Percentiles rank a stretch among this genome's conserved stretches.
These are phyloP conservation scores for Monosporascus ibericus DNA, from an alignment of 2,329 filamentous ascomycete species.

Conservation along the genomic window DNA sequence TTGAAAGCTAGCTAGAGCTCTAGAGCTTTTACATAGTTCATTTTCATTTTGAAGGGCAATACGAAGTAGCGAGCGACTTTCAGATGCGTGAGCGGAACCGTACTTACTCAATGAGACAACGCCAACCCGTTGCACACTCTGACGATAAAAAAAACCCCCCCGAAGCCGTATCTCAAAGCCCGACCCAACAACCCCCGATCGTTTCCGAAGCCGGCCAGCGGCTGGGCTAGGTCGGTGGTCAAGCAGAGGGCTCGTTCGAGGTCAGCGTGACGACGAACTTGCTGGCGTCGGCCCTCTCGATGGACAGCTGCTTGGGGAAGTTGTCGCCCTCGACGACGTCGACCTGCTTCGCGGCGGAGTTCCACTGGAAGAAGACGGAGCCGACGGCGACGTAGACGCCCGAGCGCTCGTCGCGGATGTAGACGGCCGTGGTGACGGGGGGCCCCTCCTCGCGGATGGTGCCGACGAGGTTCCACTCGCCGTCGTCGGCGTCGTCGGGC, in stretches of 20 bases:
- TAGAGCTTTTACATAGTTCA: too few relatives aligned
- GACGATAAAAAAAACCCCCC: too few relatives aligned
- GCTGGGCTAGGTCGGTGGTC: too few relatives aligned
- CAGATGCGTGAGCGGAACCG: too few relatives aligned
- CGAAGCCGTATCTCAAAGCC: too few relatives aligned
- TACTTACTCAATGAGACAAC: too few relatives aligned
- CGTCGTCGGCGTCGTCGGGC: neutral
- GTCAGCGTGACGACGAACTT: neutral
- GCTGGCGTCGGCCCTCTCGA: neutral
- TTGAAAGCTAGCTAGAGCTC: too few relatives aligned
- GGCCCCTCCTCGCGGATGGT: neutral
- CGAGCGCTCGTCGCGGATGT: neutral
- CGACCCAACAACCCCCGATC: too few relatives aligned
- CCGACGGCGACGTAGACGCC: neutral
- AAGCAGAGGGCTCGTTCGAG: neutral
- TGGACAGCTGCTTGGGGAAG: neutral
- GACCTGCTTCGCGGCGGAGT: neutral
- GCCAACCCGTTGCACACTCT: too few relatives aligned
- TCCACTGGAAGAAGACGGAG: neutral
- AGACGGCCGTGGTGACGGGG: neutral
- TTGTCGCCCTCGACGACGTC: neutral
- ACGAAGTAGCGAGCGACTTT: too few relatives aligned
- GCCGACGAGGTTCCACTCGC: neutral
- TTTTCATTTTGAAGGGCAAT: too few relatives aligned
- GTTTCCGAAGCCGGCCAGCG: too few relatives aligned